phyloP scores from a whole-genome alignment of 202 grass and related monocot genomes.

The Bolboschoenoplectus hybrid region DNA sequence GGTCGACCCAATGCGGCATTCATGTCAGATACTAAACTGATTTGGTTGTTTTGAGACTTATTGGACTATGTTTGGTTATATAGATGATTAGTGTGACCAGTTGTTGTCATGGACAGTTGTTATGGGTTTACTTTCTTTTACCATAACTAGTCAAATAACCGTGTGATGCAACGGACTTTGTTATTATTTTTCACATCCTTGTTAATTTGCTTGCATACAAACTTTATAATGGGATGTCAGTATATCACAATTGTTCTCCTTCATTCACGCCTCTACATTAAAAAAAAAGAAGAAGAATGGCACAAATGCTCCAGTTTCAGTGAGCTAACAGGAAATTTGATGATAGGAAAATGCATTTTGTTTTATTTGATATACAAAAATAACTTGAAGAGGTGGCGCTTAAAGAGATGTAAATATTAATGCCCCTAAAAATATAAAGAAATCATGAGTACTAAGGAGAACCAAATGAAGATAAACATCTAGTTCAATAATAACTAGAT shows the following conservation, averaged over 20 bases:
- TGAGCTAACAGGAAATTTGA: too few species aligned
- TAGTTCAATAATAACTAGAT: too few species aligned
- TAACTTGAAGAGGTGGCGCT: too few species aligned
- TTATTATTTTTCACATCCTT: not conserved
- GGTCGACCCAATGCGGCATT: slow-evolving; percentile 55
- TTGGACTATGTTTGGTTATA: not conserved
- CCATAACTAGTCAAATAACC: not conserved
- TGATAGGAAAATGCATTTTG: too few species aligned
- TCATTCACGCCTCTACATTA: not conserved
- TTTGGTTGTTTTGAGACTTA: not conserved
- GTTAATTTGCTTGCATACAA: not conserved
- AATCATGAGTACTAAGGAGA: too few species aligned
- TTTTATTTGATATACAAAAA: too few species aligned
- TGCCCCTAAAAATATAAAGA: too few species aligned
- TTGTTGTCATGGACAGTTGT: not conserved
- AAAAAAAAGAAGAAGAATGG: too few species aligned
- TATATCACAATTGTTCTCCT: not conserved
- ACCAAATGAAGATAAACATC: too few species aligned
- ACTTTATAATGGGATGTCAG: not conserved
- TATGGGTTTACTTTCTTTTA: not conserved
- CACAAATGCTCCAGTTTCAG: too few species aligned
- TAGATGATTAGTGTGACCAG: not conserved
- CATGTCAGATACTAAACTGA: slow-evolving; percentile 51
- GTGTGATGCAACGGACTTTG: not conserved
- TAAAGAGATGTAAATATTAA: too few species aligned